Base-by-base conservation (phyloP, 1,139 yeast species). In the Hyphopichia pseudoburtonii region DNA sequence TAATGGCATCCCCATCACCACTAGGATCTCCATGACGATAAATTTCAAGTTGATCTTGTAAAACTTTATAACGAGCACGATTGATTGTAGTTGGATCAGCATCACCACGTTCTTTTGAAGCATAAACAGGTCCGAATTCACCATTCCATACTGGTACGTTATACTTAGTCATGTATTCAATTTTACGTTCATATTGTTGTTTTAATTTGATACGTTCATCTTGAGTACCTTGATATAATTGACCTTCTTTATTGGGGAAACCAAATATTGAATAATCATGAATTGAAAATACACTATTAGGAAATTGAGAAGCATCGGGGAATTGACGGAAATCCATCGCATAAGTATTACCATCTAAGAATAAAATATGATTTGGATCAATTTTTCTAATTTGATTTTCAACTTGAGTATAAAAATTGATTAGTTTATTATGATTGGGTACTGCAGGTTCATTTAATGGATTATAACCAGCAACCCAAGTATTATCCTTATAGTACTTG, bases 71-170 rank as follows among this genome's bases (percentile, higher is more conserved):
- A 29, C 77, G 58, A 15, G 64, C 59, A 12, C 39, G 46, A 46
- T 71, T 71, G 38, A 60, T 65, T 18, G 42, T 50, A 10, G 60
- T 70, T 5, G 62, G 58, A 41, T 68, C 52, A 5, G 43, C 39
- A 44, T 68, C 72, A 17, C 73, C 75, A 41, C 76, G 60, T 21
- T 52, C 59, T 32, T 60, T 55, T 9, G 68, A 57, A 9, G 73
- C 68, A 47, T 70, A 71, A 17, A 71, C 76, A 3, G 77, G 76
- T 15, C 77, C 77, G 45, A 69, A 71, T 49, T 71, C 77, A 14
- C 77, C 76, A 45, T 70, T 70, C 76, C 76, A 71, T n/a, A 70
- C 75, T 3, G 76, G 76, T 4, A 70, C 72, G 15, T 60, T 50
- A 34, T 55, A 55, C 36, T 54, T 38, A 34, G 48, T 44, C 71